phyloP scores from a whole-genome alignment of 257 asterid genomes.

The Asclepias syriaca region DNA sequence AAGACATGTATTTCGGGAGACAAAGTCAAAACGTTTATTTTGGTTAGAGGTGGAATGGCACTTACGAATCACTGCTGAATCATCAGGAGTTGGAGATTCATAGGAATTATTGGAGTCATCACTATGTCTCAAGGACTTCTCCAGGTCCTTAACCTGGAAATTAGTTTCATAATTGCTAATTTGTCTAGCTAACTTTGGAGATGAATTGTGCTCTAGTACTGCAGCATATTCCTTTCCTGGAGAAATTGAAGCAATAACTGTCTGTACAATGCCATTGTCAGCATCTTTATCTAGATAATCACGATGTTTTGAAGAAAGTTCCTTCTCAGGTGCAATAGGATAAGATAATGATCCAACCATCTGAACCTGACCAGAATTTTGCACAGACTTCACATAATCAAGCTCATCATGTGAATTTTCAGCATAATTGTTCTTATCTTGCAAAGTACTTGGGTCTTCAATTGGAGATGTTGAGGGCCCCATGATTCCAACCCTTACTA shows the following conservation, averaged over 20 bases:
- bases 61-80: constrained; percentile 5
- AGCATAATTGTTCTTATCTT: constrained; percentile 21
- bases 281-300: constrained; percentile 25
- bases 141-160: constrained; percentile 32
- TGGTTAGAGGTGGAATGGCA: constrained; percentile 12
- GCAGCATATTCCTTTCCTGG: constrained; percentile 40
- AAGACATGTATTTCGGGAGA: constrained; percentile 35
- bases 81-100: constrained; percentile 16
- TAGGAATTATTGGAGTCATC: constrained; percentile 19
- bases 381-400: constrained; percentile 23
- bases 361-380: constrained; percentile 25
- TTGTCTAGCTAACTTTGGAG: constrained; percentile 31
- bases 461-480: constrained; percentile 23
- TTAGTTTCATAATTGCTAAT: constrained; percentile 29
- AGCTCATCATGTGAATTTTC: constrained; percentile 22
- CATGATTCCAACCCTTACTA: constrained; percentile 16
- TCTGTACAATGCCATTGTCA: constrained; percentile 34
- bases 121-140: constrained; percentile 19
- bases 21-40: constrained; percentile 26
- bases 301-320: constrained; percentile 24
- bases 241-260: constrained; percentile 34
- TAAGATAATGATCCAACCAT: constrained; percentile 19
- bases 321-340: constrained; percentile 20
- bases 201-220: constrained; percentile 31
- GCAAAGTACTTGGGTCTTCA: constrained; percentile 15